Evolutionary conservation across 2,329 filamentous ascomycete genomes (phyloP).

Genomic region (Lachnum nothofagi): DNA sequence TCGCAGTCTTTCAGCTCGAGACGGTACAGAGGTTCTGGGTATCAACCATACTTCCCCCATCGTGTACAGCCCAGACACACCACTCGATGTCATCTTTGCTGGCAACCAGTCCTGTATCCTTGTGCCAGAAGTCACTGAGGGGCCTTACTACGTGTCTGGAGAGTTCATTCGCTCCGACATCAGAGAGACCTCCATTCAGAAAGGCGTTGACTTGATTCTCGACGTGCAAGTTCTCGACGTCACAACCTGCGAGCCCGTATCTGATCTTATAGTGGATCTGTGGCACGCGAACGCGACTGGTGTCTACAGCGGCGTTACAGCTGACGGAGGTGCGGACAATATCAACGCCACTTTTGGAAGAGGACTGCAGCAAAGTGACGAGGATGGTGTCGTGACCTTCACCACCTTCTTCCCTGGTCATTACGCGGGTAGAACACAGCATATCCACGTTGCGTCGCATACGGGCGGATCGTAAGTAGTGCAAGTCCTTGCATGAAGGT

Average conservation of each 20-base stretch:
- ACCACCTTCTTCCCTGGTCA: constrained; percentile 42
- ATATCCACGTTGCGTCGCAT: constrained; percentile 48
- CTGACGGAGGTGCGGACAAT: constrained; percentile 36
- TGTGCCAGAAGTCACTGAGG: constrained; percentile 32
- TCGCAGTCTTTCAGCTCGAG: constrained; percentile 10
- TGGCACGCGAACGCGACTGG: constrained; percentile 46
- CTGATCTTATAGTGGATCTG: constrained; percentile 46
- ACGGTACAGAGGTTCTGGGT: constrained; percentile 12
- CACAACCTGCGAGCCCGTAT: constrained; percentile 47
- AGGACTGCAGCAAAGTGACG: constrained; percentile 38
- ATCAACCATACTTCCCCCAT: constrained; percentile 17
- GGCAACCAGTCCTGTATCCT: constrained; percentile 31
- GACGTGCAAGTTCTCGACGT: constrained; percentile 52
- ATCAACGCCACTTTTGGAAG: constrained; percentile 39
- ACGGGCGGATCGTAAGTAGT: constrained; percentile 35
- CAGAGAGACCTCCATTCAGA: constrained; percentile 30
- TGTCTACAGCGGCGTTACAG: constrained; percentile 45
- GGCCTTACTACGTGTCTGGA: constrained; percentile 44
- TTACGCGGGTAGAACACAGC: constrained; percentile 41
- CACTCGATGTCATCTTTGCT: constrained; percentile 19
- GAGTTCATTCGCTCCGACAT: constrained; percentile 47
- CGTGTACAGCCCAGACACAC: constrained; percentile 34
- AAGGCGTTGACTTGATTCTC: constrained; percentile 37
- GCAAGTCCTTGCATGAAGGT: no score
- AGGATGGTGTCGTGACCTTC: constrained; percentile 40